These are phyloP conservation scores for Meira miltonrushii DNA, from an alignment of 1,284 basidiomycete genomes.

Conservation along the genomic window DNA sequence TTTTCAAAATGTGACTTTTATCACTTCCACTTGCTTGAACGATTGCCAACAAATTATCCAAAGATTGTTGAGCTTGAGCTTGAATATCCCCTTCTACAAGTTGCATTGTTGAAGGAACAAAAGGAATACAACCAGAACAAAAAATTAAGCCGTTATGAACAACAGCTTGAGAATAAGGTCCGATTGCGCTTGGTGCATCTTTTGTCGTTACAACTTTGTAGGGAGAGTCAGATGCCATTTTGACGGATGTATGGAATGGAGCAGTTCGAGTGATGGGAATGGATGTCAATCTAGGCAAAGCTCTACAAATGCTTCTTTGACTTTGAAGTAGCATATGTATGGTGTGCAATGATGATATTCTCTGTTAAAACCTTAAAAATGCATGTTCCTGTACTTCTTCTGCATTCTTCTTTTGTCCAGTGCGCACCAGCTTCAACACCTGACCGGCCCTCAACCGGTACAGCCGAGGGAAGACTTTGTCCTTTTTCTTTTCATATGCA, in stretches of 20 bases:
- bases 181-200: slow-evolving; percentile 49
- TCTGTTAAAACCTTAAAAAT: not conserved
- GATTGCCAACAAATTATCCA: slow-evolving; percentile 79
- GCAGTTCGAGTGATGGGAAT: not conserved
- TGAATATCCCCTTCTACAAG: slow-evolving; percentile 72
- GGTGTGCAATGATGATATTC: not conserved
- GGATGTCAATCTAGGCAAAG: not conserved
- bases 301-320: not conserved
- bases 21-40: slow-evolving; percentile 68
- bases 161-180: slow-evolving; percentile 64
- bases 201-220: slow-evolving; percentile 47
- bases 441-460: too few species aligned
- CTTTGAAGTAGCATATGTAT: not conserved
- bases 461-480: too few species aligned
- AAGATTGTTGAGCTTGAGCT: slow-evolving; percentile 75
- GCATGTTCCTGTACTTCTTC: not conserved
- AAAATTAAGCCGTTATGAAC: slow-evolving; percentile 75
- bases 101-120: slow-evolving; percentile 70
- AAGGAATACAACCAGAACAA: slow-evolving; percentile 80
- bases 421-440: too few species aligned
- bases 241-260: not conserved
- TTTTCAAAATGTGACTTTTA: slow-evolving; percentile 31
- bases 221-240: slow-evolving; percentile 9
- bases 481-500: too few species aligned
- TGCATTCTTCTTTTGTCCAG: too few species aligned